Percentiles rank a stretch among this genome's conserved stretches.
phyloP scores from a whole-genome alignment of 805 yeast genomes.

The Candida easanensis region DNA sequence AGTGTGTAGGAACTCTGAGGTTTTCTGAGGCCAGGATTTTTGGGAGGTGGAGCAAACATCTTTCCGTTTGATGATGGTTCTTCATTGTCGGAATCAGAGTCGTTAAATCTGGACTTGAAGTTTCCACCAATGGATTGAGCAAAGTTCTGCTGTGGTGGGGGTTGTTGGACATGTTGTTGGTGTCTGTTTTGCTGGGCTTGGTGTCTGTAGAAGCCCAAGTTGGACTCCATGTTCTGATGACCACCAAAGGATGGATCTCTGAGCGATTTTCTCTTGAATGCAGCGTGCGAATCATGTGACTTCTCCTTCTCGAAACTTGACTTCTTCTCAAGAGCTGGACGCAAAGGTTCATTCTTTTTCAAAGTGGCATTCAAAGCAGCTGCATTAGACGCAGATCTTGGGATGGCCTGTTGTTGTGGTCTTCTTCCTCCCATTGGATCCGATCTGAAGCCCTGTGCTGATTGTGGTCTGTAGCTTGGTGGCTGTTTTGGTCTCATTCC shows the following conservation, averaged over 20 bases:
- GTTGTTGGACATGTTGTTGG: constrained; percentile 13
- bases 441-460: constrained; percentile 11
- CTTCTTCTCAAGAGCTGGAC: constrained; percentile 19
- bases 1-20: constrained; percentile 25
- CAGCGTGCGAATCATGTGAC: constrained; percentile 31
- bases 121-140: constrained; percentile 15
- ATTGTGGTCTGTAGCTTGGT: constrained; percentile 11
- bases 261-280: constrained; percentile 35
- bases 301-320: constrained; percentile 59
- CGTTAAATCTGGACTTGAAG: constrained; percentile 53
- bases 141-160: constrained; percentile 5
- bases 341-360: constrained; percentile 39
- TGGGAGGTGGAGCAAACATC: constrained; percentile 21
- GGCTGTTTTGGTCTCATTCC: constrained; percentile 3
- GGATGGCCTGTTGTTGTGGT: constrained; percentile 3
- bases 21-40: constrained; percentile 20
- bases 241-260: constrained; percentile 30
- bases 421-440: background rate
- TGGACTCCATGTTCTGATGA: constrained; percentile 21
- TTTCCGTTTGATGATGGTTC: constrained; percentile 18
- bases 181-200: constrained; percentile 21
- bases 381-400: constrained; percentile 23
- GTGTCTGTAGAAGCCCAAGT: constrained; percentile 26
- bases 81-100: constrained; percentile 61
- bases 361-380: constrained; percentile 48